Evolutionary conservation across 1,284 basidiomycete species (phyloP), one percentile per base, ranked within the genome.

Genomic region (Tilletia indica): DNA sequence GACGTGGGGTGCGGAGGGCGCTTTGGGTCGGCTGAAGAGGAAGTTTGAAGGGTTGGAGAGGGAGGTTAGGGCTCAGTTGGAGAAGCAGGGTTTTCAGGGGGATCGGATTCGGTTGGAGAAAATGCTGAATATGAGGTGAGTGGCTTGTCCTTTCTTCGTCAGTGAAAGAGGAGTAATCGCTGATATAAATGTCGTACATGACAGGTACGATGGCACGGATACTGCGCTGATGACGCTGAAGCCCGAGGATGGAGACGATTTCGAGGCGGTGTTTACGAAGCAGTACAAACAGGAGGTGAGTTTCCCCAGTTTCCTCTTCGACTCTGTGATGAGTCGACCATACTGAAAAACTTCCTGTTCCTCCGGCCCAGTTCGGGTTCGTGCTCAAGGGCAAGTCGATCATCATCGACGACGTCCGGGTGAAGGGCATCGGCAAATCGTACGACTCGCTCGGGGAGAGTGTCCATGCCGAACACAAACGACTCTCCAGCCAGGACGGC

Each of bases 371-470:
- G 85, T 99, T 98, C 81, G 96, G 95, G 0, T 98, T 98, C 86
- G 86, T 95, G 73, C 87, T 97, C 31, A 91, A 93, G 73, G 89
- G 88, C 58, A 92, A 92, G 67, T 73, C 83, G 78, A 89, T 97
- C 77, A 89, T 93, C 64, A 91, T 96, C 11, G 94, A 97, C 83
- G 94, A 97, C 86, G 87, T 98, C 85, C 93, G 96, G 86, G 93
- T 92, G 36, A 73, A 87, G 49, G 86, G 86, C 0, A 91, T 93
- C 51, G 94, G 94, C 68, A 94, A 93, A 85, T 93, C 93, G 0
- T 95, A 93, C 84, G 92, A 94, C 83, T 87, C 87, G 2, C 88
- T 95, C 1, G 92, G 92, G 0, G 87, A 91, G 73, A 91, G 91
- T 1, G 91, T 93, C n/a, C 92, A 91, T 80, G 85, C 87, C 11